Conservation (phyloP, 164 flowering plant genomes). For the Euptelea pleiosperma region DNA sequence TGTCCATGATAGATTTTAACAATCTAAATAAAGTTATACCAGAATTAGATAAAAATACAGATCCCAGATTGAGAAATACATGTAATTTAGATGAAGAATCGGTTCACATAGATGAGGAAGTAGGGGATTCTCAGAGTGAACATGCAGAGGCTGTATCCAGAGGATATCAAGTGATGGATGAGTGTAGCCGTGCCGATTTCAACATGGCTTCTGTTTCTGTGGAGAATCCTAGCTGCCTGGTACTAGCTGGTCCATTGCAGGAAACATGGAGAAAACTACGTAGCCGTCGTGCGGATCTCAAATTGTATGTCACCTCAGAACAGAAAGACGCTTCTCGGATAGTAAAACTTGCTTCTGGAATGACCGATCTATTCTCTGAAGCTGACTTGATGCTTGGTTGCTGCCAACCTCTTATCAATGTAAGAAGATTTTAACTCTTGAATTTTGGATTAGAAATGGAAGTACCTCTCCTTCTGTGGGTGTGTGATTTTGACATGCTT, state of each 20-base stretch:
- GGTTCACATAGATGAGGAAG: conserved; percentile 36
- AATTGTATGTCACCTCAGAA: conserved; percentile 36
- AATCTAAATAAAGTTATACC: conserved; percentile 17
- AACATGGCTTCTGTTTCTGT: conserved; percentile 19
- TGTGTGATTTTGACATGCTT: too few species aligned
- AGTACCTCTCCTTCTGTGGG: too few species aligned
- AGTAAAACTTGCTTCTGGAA: conserved; percentile 34
- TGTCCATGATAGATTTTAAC: conserved; percentile 9
- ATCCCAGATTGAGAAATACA: conserved; percentile 10
- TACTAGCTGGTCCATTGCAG: conserved; percentile 35
- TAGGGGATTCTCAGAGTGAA: conserved; percentile 55
- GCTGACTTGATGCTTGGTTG: conserved; percentile 59
- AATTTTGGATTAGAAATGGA: not conserved
- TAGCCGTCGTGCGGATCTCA: conserved; percentile 36
- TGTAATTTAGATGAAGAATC: conserved; percentile 26
- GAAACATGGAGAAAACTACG: conserved; percentile 72
- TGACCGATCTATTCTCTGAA: conserved; percentile 69
- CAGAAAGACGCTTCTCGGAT: conserved; percentile 36
- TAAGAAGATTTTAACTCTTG: conserved; percentile 26
- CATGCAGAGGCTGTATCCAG: conserved; percentile 29
- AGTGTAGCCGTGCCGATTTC: conserved; percentile 81
- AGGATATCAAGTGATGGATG: conserved; percentile 65
- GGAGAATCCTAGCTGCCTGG: conserved; percentile 15
- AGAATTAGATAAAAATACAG: conserved; percentile 19
- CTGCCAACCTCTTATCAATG: conserved; percentile 35